Evolutionary conservation across 2,329 filamentous ascomycete species (phyloP), one percentile per base, ranked within the genome.

Genomic region (Cladophialophora psammophila): DNA sequence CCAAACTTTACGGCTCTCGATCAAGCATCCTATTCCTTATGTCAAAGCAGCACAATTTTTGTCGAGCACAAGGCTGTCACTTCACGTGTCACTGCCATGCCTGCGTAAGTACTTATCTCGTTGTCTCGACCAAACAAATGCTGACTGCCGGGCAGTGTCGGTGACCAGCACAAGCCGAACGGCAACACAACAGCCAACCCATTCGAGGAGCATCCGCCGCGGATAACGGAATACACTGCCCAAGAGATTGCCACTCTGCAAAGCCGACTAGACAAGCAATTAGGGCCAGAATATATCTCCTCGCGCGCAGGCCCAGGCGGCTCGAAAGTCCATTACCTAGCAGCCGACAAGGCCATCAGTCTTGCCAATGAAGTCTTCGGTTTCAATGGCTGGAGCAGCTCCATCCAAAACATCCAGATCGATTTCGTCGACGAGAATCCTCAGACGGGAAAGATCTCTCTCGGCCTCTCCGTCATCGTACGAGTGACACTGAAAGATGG

Each of bases 371-470:
- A 97, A 77, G 90, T 97, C 0, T 97, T 97, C 80, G 94, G 94
- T 9, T 97, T 97, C 83, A 97, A 97, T 80, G 94, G 94, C 74
- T 99, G 95, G 95, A 97, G 92, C 9, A 96, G 92, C 64, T 91
- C 91, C n/a, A 95, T 99, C 67, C 92, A 94, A 76, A 93, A 96
- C 76, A 91, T 97, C 42, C 91, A 96, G 76, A 91, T 98, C 67
- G 95, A 99, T 79, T 98, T 96, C 79, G 92, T 88, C 68, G 94
- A 98, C 75, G 93, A 97, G 80, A 89, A 90, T 74, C 86, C 89
- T 15, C 86, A 90, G 74, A 93, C 89, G 8, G 86, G 90, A 68
- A 94, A 90, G 77, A 89, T 97, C 73, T 93, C 87, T 70, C 84
- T 98, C 40, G 95, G 95, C 0, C 78, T 99, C 42, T 96, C 93